Evolutionary conservation across 164 flowering plant genomes (phyloP), one percentile per base, ranked within the genome.

Genomic region (Stephania cephalantha): DNA sequence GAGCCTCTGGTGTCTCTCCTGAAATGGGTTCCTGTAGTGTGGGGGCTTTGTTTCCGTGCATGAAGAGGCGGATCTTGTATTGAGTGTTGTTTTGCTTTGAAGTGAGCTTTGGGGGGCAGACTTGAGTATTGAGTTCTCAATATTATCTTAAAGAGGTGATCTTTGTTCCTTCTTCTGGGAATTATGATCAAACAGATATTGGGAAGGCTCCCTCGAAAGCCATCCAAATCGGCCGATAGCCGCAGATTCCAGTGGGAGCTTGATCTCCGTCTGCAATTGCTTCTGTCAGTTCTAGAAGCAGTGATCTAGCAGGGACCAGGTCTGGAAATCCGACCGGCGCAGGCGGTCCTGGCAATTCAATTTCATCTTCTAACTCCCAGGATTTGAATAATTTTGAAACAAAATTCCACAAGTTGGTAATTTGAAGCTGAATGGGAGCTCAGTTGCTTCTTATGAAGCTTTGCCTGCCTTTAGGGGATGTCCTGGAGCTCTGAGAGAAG

Each of bases 381-480:
- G 81, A 63, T 52, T n/a, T 71, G 25, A 79, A 76, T 78, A 75
- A 70, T 31, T n/a, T n/a, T 81, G 79, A 44, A 75, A 72, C 53
- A 81, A 72, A 58, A 42, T 76, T 52, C 46, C 76, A 44, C 77
- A 68, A 30, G 74, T 46, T 18, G 77, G 46, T 74, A 78, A 76
- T 75, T 74, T 80, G 48, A 83, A 78, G 68, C 42, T 65, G 70
- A 85, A 85, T 82, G 88, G 85, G 44, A 78, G 70, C 79, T 78
- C 75, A 2, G 45, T 65, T 1, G 17, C 69, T 22, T 71, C 85
- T 70, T 90, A 86, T 80, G 92, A 87, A 71, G 85, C 89, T 15
- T 76, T 93, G 83, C 98, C 98, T 7, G 77, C 75, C 58, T 90
- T 93, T 65, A 86, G 85, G n/a, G 77, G 95, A 91, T 77, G 98